phyloP scores from a whole-genome alignment of 2,329 filamentous ascomycete species.

The Chaetomium globosum region DNA sequence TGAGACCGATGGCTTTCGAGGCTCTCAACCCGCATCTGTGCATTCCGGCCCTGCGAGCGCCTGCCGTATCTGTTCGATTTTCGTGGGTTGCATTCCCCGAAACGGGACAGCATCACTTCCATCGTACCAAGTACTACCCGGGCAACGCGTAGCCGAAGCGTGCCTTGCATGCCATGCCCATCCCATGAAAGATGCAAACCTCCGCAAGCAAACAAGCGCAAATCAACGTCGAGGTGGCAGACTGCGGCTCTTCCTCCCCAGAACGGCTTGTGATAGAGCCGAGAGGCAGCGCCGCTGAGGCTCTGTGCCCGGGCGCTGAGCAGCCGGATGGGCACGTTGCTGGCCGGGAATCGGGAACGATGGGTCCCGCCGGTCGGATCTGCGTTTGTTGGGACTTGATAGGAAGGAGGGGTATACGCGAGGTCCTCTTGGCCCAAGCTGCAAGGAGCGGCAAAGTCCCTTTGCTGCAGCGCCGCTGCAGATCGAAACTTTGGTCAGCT shows the following conservation, averaged over 20 bases:
- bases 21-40: background rate
- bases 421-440: constrained; percentile 2
- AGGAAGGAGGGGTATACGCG: constrained; percentile 17
- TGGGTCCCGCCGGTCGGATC: constrained; percentile 5
- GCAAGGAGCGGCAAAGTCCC: constrained; percentile 16
- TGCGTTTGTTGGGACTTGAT: constrained; percentile 32
- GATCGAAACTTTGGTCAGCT: constrained; percentile 12
- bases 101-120: background rate
- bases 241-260: constrained; percentile 3
- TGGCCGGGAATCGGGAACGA: background rate
- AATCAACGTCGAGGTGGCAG: background rate
- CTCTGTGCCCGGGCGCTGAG: constrained; percentile 2
- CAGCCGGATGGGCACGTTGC: constrained; percentile 9
- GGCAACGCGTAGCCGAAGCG: background rate
- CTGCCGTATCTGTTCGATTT: background rate
- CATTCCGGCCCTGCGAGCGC: constrained; percentile 4
- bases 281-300: constrained; percentile 14
- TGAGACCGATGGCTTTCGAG: background rate
- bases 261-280: constrained; percentile 4
- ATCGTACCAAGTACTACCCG: background rate
- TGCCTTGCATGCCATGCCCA: background rate
- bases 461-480: background rate
- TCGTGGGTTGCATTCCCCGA: constrained; percentile 1
- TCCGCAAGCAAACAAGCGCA: background rate
- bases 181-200: background rate